phyloP scores from a whole-genome alignment of 192 early-diverging fungal species.

The Chytriomyces sp. region DNA sequence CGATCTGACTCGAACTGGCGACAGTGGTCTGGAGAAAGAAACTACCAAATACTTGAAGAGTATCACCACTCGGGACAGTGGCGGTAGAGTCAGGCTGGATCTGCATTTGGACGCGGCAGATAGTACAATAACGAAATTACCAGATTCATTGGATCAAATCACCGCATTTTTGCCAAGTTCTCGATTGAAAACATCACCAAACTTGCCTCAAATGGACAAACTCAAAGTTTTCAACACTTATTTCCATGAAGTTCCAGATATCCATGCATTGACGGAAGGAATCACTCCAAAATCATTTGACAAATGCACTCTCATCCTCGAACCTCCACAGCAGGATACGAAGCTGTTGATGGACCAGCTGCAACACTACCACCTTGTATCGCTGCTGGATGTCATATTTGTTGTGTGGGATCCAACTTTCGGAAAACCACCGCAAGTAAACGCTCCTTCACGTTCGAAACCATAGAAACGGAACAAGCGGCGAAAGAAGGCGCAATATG shows the following conservation, averaged over 20 bases:
- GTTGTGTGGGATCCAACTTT: slow-evolving; percentile 37
- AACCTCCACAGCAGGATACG: neutral
- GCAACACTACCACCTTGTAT: slow-evolving; percentile 32
- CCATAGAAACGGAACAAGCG: neutral
- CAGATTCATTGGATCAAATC: neutral
- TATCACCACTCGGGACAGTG: neutral
- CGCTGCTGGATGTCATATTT: slow-evolving; percentile 32
- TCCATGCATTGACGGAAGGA: neutral
- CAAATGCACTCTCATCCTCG: slow-evolving; percentile 39
- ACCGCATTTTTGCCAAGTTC: slow-evolving; percentile 7
- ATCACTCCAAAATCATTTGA: slow-evolving; percentile 35
- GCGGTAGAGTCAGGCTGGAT: slow-evolving; percentile 1
- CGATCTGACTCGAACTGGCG: slow-evolving; percentile 10
- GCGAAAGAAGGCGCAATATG: slow-evolving; percentile 17
- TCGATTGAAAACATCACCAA: neutral
- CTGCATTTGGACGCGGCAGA: neutral
- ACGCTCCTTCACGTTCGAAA: slow-evolving; percentile 2
- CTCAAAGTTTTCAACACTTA: slow-evolving; percentile 15
- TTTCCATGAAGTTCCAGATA: slow-evolving; percentile 2
- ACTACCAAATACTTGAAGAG: neutral
- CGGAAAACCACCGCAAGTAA: slow-evolving; percentile 27
- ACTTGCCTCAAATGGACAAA: slow-evolving; percentile 23
- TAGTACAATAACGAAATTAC: neutral
- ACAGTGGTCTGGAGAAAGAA: neutral
- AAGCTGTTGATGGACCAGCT: slow-evolving; percentile 11